Percentiles rank a stretch among this genome's conserved stretches.
Conservation (phyloP, 805 yeast genomes). For the Saccharomycopsis fermentans region DNA sequence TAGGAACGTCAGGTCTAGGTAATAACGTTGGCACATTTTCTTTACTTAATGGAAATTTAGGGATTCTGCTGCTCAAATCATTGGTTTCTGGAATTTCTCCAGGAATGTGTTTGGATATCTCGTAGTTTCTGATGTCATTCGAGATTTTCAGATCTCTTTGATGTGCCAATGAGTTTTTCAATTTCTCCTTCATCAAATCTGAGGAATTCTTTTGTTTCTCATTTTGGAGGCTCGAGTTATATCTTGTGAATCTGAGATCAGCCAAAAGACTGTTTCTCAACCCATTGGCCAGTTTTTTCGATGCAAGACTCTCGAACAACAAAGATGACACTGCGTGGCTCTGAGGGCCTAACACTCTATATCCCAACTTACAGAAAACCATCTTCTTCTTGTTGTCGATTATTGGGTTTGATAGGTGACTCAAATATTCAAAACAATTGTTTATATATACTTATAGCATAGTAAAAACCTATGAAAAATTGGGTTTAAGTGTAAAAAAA, state of each 20-base stretch:
- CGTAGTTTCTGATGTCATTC: conserved; percentile 7
- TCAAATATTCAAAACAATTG: neutral
- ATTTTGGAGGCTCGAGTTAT: neutral
- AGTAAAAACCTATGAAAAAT: too few relatives aligned
- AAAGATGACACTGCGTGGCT: neutral
- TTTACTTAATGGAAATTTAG: conserved; percentile 54
- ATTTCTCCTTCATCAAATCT: neutral
- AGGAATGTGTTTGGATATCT: conserved; percentile 36
- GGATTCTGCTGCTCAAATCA: conserved; percentile 47
- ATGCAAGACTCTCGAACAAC: neutral
- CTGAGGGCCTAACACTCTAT: neutral
- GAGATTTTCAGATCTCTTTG: conserved; percentile 9
- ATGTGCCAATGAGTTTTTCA: neutral
- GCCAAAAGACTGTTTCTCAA: neutral
- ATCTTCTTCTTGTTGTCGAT: neutral
- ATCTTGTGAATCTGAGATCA: neutral
- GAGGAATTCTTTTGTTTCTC: neutral
- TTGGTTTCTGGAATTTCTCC: conserved; percentile 41
- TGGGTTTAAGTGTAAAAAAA: too few relatives aligned
- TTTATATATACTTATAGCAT: neutral
- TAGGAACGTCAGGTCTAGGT: conserved; percentile 72
- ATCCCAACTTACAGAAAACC: neutral
- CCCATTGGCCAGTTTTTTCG: neutral
- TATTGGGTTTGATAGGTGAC: neutral
- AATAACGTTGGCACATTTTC: conserved; percentile 56